Percentiles rank a stretch among this genome's conserved stretches.
Conservation (phyloP, 2,329 filamentous ascomycete genomes). For the Delphinella strobiligena region DNA sequence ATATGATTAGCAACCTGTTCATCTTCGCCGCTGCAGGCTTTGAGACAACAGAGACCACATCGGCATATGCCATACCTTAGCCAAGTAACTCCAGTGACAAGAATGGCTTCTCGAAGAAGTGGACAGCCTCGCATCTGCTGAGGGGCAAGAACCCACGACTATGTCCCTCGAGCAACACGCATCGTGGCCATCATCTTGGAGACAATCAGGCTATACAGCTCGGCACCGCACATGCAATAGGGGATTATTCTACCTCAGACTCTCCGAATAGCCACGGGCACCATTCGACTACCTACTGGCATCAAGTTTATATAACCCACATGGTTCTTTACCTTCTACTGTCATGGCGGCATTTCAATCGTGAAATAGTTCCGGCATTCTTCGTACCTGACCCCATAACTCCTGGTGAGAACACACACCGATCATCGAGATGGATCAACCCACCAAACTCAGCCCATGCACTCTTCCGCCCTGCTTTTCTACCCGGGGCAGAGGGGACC, state of each 20-base stretch:
- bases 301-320: conserved; percentile 10
- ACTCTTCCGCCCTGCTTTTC: conserved; percentile 27
- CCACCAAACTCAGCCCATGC: conserved; percentile 9
- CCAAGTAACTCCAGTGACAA: conserved; percentile 37
- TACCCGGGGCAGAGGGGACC: conserved; percentile 40
- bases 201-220: conserved; percentile 31
- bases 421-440: conserved; percentile 30
- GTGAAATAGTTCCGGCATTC: conserved; percentile 2
- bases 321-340: background rate
- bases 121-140: conserved; percentile 21
- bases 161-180: conserved; percentile 33
- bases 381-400: conserved; percentile 4
- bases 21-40: conserved; percentile 36
- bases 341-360: conserved; percentile 15
- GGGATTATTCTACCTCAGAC: conserved; percentile 19
- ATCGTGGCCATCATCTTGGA: conserved; percentile 40
- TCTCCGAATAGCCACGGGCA: conserved; percentile 16
- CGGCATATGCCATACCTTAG: conserved; percentile 37
- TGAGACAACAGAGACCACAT: conserved; percentile 38
- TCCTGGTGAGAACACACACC: conserved; percentile 26
- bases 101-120: conserved; percentile 42
- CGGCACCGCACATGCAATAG: conserved; percentile 27
- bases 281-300: background rate
- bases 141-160: conserved; percentile 22
- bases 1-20: conserved; percentile 35